A percentile compares a stretch with the other conserved stretches of the same genome.
Conservation (phyloP, 768 basidiomycete genomes). For the Termitomyces titanicus region DNA sequence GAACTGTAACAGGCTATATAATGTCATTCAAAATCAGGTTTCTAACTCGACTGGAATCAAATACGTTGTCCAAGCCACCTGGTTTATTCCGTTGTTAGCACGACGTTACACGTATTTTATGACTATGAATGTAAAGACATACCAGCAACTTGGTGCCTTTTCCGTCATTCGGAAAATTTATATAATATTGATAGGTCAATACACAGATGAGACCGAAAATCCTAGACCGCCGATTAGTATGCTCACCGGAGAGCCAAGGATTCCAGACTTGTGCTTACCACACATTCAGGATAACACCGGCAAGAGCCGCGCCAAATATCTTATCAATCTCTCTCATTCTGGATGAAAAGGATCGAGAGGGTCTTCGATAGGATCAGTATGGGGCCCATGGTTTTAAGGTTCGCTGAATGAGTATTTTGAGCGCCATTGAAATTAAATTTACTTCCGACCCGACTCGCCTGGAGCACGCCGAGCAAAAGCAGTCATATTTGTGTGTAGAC, state of each 20-base stretch:
- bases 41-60: not conserved
- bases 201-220: constrained; percentile 1
- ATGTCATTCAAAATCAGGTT: not conserved
- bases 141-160: constrained; percentile 1
- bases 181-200: constrained; percentile 2
- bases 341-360: too few species aligned
- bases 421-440: too few species aligned
- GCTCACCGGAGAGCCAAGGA: not conserved
- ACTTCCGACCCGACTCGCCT: too few species aligned
- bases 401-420: too few species aligned
- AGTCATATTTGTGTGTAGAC: too few species aligned
- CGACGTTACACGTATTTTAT: too few species aligned
- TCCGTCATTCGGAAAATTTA: not conserved
- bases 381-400: too few species aligned
- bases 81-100: not conserved
- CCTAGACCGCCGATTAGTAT: not conserved
- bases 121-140: not conserved
- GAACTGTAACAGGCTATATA: not conserved
- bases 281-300: not conserved
- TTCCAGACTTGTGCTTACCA: not conserved
- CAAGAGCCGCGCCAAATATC: not conserved
- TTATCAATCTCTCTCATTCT: too few species aligned
- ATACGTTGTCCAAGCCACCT: constrained; percentile 5
- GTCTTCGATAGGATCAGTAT: too few species aligned
- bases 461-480: too few species aligned